phyloP scores from a whole-genome alignment of 192 early-diverging fungal species.

The Umbelopsis vinacea region DNA sequence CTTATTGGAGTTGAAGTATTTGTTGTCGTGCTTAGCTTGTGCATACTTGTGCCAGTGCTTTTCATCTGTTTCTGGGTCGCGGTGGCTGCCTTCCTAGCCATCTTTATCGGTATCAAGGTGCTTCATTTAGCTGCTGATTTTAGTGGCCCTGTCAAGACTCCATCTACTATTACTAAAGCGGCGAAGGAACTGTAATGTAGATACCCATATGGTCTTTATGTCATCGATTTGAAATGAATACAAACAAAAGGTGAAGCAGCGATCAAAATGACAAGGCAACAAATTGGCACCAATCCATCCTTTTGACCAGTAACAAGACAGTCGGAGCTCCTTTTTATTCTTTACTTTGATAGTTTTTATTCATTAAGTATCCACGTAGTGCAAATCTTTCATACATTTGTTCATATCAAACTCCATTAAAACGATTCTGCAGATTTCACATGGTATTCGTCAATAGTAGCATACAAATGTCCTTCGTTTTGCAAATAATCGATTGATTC shows the following conservation, averaged over 20 bases:
- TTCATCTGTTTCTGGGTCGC: background rate
- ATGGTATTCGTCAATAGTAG: constrained; percentile 70
- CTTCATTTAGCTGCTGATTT: constrained; percentile 7
- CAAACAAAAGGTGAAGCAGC: too few species aligned
- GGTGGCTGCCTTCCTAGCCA: background rate
- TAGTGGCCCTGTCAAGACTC: background rate
- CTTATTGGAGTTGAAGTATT: background rate
- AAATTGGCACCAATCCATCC: too few species aligned
- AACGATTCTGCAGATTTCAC: constrained; percentile 47
- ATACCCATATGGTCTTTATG: background rate
- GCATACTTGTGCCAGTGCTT: constrained; percentile 4
- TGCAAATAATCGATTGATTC: constrained; percentile 56
- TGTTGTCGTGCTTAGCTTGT: background rate
- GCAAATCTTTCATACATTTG: too few species aligned
- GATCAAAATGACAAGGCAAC: too few species aligned
- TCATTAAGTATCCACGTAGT: too few species aligned
- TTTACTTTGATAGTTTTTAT: too few species aligned
- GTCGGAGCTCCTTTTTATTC: too few species aligned
- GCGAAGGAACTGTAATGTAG: background rate
- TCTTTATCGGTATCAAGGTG: constrained; percentile 1
- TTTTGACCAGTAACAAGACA: too few species aligned
- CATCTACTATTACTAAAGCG: background rate
- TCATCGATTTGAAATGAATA: too few species aligned
- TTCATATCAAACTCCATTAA: background rate
- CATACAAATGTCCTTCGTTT: constrained; percentile 70